Base-by-base conservation (phyloP, 139 green algal genomes). In the Chlamydomonas sp. region DNA sequence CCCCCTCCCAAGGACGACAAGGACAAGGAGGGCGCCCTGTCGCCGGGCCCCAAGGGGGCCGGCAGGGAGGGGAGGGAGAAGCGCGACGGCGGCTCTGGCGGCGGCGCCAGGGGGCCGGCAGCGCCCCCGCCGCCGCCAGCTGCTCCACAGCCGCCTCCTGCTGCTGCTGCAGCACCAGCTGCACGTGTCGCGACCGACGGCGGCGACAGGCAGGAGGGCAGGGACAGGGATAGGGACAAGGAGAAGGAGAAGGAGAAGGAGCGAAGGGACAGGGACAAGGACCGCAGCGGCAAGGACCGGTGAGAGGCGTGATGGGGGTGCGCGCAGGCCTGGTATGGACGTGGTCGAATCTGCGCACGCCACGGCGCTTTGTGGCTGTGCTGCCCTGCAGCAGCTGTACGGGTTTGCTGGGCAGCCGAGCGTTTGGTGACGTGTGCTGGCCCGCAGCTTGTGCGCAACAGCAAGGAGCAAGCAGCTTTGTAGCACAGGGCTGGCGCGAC, bases 221-320 rank as follows among this genome's bases (percentile, higher is more conserved):
- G n/a, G 63, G 63, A 83, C 49, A 74, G 16, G 78, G 78, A 83
- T 5, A 75, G 20, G 78, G 62, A 74, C 9, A 61, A 69, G 61
- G 18, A 72, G 1, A 86, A 79, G n/a, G 69, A 69, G 17, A 57
- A 69, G 77, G 77, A 82, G 17, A 10, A 82, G 5, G 77, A 82
- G 31, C 5, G 31, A 4, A 61, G 74, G 14, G 69, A 31, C 49
- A 31, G 15, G 79, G 64, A 31, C 49, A 85, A 85, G 79, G 79
- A 85, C 14, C 57, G 63, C 18, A 58, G 60, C 5, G 60, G 10
- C 3, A 73, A 18, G 78, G 78, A 82, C 10, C 31, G 31, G 31
- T 49, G 69, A 68, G 79, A 63, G 63, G 1, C 3, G 63, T 15
- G 74, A 10, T 17, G 31, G 59, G 12, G 76, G 76, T 9, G 9